Conservation (phyloP, 2,329 filamentous ascomycete species). For the Diaporthe vexans region DNA sequence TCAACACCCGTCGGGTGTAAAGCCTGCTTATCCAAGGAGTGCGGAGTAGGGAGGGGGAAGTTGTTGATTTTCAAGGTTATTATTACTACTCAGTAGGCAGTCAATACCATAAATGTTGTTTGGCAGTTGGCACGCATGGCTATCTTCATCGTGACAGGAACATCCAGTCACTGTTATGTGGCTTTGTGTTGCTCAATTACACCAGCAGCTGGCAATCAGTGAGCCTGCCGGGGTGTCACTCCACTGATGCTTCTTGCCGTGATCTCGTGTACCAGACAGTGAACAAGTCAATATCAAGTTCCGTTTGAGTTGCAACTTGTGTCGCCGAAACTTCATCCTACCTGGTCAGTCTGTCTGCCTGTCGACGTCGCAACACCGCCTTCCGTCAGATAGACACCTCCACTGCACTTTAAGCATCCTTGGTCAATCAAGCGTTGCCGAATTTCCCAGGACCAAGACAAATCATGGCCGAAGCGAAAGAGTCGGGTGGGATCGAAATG, state of each 20-base stretch:
- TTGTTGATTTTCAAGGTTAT: not conserved
- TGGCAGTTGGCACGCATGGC: no score
- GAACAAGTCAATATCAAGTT: not conserved
- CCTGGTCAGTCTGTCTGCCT: not conserved
- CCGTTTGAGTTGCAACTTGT: not conserved
- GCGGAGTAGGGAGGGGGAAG: constrained; percentile 17
- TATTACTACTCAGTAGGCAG: not conserved
- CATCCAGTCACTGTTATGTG: not conserved
- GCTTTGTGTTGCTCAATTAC: not conserved
- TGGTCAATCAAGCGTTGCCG: not conserved
- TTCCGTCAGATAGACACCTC: not conserved
- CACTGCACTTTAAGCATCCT: not conserved
- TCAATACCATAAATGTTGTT: no score
- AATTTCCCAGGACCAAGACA: not conserved
- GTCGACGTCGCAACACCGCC: not conserved
- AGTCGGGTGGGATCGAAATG: not conserved
- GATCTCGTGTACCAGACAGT: no score
- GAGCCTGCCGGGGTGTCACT: not conserved
- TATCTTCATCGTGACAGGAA: not conserved
- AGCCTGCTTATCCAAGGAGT: constrained; percentile 3
- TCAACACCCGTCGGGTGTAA: not conserved
- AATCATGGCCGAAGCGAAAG: not conserved
- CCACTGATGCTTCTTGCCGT: not conserved
- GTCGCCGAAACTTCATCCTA: not conserved
- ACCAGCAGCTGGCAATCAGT: no score